Conservation (phyloP, 148 eudicot genomes). For the Cornus controversa region DNA sequence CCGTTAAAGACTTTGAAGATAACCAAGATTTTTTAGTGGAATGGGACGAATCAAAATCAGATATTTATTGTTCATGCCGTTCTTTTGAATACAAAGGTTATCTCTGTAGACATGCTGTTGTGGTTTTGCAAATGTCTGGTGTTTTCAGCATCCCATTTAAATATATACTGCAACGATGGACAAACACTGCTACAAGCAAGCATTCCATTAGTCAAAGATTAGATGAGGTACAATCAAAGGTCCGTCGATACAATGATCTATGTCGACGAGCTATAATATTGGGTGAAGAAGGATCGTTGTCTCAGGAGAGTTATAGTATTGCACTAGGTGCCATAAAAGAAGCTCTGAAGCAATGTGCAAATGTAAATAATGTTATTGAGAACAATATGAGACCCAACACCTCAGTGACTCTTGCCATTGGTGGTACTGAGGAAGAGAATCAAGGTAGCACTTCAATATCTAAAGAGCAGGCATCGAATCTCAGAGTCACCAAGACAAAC, state of each 20-base stretch:
- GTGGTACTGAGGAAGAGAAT: slow-evolving; percentile 35
- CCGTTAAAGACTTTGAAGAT: slow-evolving; percentile 59
- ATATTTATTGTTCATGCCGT: slow-evolving; percentile 57
- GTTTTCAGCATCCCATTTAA: slow-evolving; percentile 58
- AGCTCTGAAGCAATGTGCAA: slow-evolving; percentile 47
- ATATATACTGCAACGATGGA: slow-evolving; percentile 69
- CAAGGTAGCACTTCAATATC: slow-evolving; percentile 27
- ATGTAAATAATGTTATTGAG: slow-evolving; percentile 27
- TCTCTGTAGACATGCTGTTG: slow-evolving; percentile 61
- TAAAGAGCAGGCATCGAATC: slow-evolving; percentile 24
- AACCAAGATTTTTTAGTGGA: slow-evolving; percentile 51
- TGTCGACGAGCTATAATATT: slow-evolving; percentile 63
- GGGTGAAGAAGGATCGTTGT: slow-evolving; percentile 68
- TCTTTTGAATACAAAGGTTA: slow-evolving; percentile 64
- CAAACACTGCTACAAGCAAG: slow-evolving; percentile 59
- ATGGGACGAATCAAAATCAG: slow-evolving; percentile 52
- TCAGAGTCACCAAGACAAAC: slow-evolving; percentile 21
- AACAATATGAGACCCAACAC: slow-evolving; percentile 33
- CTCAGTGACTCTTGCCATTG: slow-evolving; percentile 19
- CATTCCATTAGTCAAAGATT: slow-evolving; percentile 45
- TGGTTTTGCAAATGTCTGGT: slow-evolving; percentile 77
- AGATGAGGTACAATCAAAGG: slow-evolving; percentile 54
- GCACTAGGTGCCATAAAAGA: slow-evolving; percentile 48
- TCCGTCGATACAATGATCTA: slow-evolving; percentile 61
- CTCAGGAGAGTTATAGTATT: slow-evolving; percentile 50